These are phyloP conservation scores for Singerocomus inundabilis DNA, from an alignment of 1,284 basidiomycete species.

Conservation along the genomic window DNA sequence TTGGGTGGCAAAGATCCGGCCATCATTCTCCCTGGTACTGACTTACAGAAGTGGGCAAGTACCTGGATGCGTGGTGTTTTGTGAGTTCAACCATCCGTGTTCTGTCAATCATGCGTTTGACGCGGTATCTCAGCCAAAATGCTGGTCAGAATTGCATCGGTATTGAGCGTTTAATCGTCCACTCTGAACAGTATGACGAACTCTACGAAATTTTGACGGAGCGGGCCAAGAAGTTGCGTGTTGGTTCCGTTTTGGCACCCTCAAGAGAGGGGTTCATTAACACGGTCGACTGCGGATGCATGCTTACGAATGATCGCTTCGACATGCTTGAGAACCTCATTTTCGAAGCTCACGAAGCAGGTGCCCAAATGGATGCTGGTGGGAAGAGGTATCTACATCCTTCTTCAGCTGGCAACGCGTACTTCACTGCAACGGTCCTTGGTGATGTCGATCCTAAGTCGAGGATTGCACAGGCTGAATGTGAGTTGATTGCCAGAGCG, in stretches of 20 bases:
- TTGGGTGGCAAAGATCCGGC: conserved; percentile 86
- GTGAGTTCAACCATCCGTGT: conserved; percentile 47
- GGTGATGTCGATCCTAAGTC: conserved; percentile 75
- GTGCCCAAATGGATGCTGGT: conserved; percentile 71
- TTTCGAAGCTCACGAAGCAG: conserved; percentile 65
- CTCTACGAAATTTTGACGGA: conserved; percentile 67
- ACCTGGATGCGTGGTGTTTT: conserved; percentile 85
- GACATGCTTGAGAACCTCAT: conserved; percentile 70
- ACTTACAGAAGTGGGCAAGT: conserved; percentile 68
- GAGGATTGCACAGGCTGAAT: conserved; percentile 77
- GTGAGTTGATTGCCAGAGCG: conserved; percentile 42
- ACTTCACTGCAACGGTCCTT: conserved; percentile 87
- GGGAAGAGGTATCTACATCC: conserved; percentile 63
- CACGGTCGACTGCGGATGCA: conserved; percentile 77
- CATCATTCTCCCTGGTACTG: conserved; percentile 71
- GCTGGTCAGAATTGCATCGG: conserved; percentile 97
- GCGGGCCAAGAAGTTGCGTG: conserved; percentile 63
- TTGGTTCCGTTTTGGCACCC: conserved; percentile 66
- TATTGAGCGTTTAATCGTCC: conserved; percentile 90
- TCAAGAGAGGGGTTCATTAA: conserved; percentile 64
- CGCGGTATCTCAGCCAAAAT: conserved; percentile 62
- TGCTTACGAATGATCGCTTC: conserved; percentile 77
- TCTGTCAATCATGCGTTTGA: neutral
- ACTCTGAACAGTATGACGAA: conserved; percentile 68
- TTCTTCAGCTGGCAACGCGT: conserved; percentile 67